Percentiles rank a stretch among this genome's conserved stretches.
Evolutionary conservation across 306 rosid genomes (phyloP).

Genomic region (Oemleria cerasiformis): DNA sequence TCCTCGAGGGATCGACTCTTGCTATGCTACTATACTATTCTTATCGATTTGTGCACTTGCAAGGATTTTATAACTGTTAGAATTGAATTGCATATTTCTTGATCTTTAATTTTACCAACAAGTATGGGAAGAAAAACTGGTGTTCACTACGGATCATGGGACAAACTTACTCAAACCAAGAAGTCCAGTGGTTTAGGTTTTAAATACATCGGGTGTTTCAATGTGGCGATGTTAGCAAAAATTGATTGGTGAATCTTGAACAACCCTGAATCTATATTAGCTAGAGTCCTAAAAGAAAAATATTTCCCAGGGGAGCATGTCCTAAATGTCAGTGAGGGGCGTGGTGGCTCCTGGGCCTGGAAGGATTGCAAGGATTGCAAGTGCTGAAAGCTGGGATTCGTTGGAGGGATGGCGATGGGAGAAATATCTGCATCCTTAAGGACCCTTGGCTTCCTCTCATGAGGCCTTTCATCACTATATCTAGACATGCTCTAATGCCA

Average conservation of each 20-base stretch:
- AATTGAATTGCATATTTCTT: too few species aligned
- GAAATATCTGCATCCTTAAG: fast-evolving
- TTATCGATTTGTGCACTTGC: too few species aligned
- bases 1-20: too few species aligned
- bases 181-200: not conserved
- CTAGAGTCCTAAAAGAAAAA: fast-evolving
- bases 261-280: fast-evolving
- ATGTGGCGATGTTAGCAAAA: not conserved
- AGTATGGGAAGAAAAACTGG: fast-evolving
- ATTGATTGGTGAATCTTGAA: not conserved
- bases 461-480: fast-evolving
- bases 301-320: not conserved
- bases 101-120: too few species aligned
- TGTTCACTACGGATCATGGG: not conserved
- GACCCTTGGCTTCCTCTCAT: not conserved
- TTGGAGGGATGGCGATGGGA: too few species aligned
- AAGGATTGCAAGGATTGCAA: not conserved
- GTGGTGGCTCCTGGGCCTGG: not conserved
- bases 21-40: too few species aligned
- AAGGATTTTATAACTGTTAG: too few species aligned
- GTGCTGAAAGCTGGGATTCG: too few species aligned
- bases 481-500: not conserved
- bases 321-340: too few species aligned
- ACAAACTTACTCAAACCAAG: too few species aligned
- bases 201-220: not conserved